phyloP scores from a whole-genome alignment of 176 grass and related monocot genomes.

The Bolboschoenus planiculmis region DNA sequence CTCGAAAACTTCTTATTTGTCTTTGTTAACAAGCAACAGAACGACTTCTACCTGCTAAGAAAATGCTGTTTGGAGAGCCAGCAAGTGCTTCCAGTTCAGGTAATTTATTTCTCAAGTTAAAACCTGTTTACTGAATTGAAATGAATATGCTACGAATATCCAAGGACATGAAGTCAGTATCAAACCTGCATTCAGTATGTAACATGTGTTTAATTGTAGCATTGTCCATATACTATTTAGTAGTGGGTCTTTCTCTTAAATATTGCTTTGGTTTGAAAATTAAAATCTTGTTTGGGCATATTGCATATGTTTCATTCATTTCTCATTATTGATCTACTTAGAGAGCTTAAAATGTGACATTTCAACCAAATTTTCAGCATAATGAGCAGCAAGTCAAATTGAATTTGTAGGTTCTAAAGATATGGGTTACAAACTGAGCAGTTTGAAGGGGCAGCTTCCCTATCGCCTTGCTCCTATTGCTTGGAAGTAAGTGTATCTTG shows the following conservation, averaged over 20 bases:
- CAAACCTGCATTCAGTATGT: not conserved
- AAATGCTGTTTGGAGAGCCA: not conserved
- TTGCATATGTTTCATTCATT: not conserved
- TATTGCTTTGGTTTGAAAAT: not conserved
- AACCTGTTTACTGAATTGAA: not conserved
- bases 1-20: not conserved
- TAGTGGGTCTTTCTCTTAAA: not conserved
- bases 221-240: not conserved
- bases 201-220: not conserved
- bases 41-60: not conserved
- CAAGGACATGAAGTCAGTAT: not conserved
- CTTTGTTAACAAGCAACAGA: not conserved
- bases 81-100: not conserved
- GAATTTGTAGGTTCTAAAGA: slow-evolving; percentile 2
- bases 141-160: not conserved
- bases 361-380: not conserved
- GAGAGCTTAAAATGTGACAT: not conserved
- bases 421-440: not conserved
- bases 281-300: not conserved
- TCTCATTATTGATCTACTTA: not conserved
- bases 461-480: not conserved
- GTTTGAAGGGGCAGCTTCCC: not conserved
- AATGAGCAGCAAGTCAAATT: not conserved
- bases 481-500: slow-evolving; percentile 9
- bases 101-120: not conserved